Base-by-base conservation (phyloP, 768 basidiomycete genomes). In the Termitomyces heimii region DNA sequence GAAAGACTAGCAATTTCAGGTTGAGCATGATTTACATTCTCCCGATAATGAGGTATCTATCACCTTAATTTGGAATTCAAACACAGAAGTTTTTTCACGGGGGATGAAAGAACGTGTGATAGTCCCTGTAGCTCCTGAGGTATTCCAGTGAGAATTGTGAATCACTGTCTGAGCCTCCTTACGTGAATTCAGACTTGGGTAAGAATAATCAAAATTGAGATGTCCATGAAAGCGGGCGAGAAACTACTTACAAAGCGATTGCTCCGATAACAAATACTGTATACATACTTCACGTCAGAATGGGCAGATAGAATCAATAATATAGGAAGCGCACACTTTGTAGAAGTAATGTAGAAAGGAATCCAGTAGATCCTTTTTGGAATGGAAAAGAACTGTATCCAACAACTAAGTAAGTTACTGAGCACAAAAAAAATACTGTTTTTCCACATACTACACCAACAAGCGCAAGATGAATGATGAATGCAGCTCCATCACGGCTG, bases 211-310 rank as follows among this genome's bases (percentile, higher is more conserved):
- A 14, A n/a, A 20, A 5, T 28, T 37, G 40, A 26, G 9, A 10
- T 13, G 34, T 31, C 3, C 20, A 7, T 32, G 31, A 46, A 20
- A 44, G 31, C 34, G 10, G 7, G 14, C 10, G 28, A 22, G 7
- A 4, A 26, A 39, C 7, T 18, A 42, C 57, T 5, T 62, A 62
- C 60, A 62, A 34, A 7, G 60, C 59, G 42, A 63, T 60, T n/a
- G 62, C 56, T 7, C 58, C 53, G n/a, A 61, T 48, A 22, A 63
- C 57, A 35, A 60, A 63, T 22, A 63, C 62, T 63, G n/a, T n/a
- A n/a, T n/a, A n/a, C n/a, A n/a, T n/a, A 29, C 28, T 14, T 2
- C 14, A 53, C 24, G 34, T 48, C n/a, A 54, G 20, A 29, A 28
- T 4, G 37, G 32, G 6, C 18, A 22, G 16, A 16, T 28, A 6